Conservation (phyloP, 2,329 filamentous ascomycete species). For the Phoma sp. region DNA sequence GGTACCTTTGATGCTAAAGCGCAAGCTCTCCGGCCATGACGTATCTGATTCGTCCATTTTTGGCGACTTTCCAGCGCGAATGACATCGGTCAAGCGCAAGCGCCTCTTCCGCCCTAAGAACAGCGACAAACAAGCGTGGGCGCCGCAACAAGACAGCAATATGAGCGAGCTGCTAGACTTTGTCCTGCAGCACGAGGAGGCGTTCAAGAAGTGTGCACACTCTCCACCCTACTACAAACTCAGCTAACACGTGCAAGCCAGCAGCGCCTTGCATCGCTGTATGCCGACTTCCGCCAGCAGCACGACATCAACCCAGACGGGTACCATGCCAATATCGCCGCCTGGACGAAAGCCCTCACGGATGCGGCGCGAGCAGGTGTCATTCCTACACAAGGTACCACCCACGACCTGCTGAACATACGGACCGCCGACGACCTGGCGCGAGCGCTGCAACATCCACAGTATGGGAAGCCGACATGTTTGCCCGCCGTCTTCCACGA, state of each 20-base stretch:
- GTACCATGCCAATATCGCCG: constrained; percentile 77
- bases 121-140: constrained; percentile 27
- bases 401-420: constrained; percentile 58
- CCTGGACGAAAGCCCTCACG: constrained; percentile 79
- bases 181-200: constrained; percentile 57
- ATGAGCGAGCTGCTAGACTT: constrained; percentile 75
- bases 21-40: constrained; percentile 27
- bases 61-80: constrained; percentile 26
- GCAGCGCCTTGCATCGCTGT: constrained; percentile 81
- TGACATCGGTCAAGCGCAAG: constrained; percentile 27
- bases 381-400: constrained; percentile 52
- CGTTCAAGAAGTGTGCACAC: constrained; percentile 51
- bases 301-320: constrained; percentile 81
- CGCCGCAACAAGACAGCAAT: constrained; percentile 30
- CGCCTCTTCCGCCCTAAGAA: constrained; percentile 31
- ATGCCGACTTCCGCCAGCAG: constrained; percentile 83
- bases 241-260: constrained; percentile 52
- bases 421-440: constrained; percentile 68
- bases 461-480: constrained; percentile 82
- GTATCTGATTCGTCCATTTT: constrained; percentile 30
- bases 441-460: constrained; percentile 73
- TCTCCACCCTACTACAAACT: neutral
- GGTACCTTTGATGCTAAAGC: constrained; percentile 32
- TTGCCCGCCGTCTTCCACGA: constrained; percentile 81
- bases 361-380: constrained; percentile 70